Base-by-base conservation (phyloP, 371 early-diverging fungal species). In the Zychaea mexicana region DNA sequence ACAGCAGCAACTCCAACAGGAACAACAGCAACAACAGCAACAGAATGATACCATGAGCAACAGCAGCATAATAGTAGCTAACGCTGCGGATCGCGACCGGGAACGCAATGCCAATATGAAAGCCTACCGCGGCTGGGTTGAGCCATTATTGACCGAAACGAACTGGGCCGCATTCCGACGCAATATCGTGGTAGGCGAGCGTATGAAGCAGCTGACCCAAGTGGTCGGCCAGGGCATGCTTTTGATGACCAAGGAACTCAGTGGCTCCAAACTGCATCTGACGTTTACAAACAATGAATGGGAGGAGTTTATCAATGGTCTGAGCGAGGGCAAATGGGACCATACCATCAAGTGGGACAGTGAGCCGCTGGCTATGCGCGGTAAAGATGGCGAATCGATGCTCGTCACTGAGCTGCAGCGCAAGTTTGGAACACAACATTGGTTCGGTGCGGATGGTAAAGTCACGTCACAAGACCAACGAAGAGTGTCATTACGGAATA, bases 131-230 rank as follows among this genome's bases (percentile, higher is more conserved):
- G 64, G 64, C n/a, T 77, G 76, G 79, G 72, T 81, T 8, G 82
- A 81, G 31, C 82, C 79, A 0, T 61, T 70, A 17, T 62, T 81
- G 53, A 70, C 70, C 0, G 77, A 74, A 45, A 73, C 73, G 6
- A 81, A 81, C 47, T 81, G 82, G 82, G 82, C 82, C 4, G 82
- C 82, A 2, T 81, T 81, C 45, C 71, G 82, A 28, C 68, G 82
- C 27, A 81, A 81, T 38, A 71, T 81, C 19, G 75, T 81, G 28
- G 82, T 81, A 0, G 82, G 82, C 21, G 82, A 81, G 28, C 71
- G 82, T 2, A 81, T 81, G 67, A 66, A 75, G 69, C 79, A 74
- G 19, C 52, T 81, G 17, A 72, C 79, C 32, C 73, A 75, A 27
- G 66, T 73, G 0, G 76, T 78, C 2, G 82, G 82, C 0, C 74